Percentiles rank a stretch among this genome's conserved stretches.
These are phyloP conservation scores for Eucalyptus tenuipes DNA, from an alignment of 345 rosid genomes.

Conservation along the genomic window DNA sequence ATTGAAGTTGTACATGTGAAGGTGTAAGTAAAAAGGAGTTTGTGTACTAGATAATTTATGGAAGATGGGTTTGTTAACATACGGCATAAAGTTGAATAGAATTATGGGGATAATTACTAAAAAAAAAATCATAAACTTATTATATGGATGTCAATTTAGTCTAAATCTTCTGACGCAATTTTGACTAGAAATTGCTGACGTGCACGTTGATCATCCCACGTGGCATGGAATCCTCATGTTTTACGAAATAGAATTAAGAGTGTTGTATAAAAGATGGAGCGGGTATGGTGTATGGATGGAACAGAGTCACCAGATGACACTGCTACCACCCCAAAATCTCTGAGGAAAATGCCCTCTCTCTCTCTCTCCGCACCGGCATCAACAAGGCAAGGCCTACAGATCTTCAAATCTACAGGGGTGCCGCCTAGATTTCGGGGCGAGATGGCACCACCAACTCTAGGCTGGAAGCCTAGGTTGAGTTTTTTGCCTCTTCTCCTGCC, in stretches of 20 bases:
- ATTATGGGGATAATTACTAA: background rate
- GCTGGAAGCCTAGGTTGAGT: background rate
- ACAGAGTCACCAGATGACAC: background rate
- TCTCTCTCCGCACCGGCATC: background rate
- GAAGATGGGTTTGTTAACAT: background rate
- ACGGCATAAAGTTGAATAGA: background rate
- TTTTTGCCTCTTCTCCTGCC: background rate
- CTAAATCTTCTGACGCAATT: no score
- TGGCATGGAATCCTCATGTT: fast-evolving
- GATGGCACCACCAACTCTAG: background rate
- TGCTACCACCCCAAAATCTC: background rate
- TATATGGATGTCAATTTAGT: no score
- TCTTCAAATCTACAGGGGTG: background rate
- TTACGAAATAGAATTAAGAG: background rate
- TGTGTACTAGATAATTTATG: background rate
- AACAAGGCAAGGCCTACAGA: background rate
- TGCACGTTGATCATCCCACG: fast-evolving
- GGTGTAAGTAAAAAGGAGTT: background rate
- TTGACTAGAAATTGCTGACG: fast-evolving
- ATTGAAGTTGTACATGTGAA: background rate
- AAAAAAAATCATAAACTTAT: background rate
- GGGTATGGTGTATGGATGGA: background rate
- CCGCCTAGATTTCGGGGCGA: background rate
- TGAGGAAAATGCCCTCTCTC: background rate
- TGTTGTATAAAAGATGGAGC: background rate